Conservation (phyloP, 106 monocot genomes). For the Narthecium ossifragum region DNA sequence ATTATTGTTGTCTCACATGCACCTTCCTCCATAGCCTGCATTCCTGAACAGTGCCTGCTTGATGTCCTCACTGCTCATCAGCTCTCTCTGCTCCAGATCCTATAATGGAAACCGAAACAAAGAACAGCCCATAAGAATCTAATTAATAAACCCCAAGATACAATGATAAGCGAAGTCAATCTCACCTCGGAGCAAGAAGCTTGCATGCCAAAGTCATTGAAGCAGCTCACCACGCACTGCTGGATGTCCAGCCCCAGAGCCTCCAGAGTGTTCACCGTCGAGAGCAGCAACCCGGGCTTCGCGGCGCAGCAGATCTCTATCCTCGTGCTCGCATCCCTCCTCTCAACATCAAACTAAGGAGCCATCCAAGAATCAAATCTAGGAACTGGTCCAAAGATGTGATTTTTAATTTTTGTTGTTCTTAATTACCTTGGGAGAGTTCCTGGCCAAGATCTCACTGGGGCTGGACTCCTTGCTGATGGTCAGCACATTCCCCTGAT, state of each 20-base stretch:
- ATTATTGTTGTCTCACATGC: conserved; percentile 47
- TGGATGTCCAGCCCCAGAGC: conserved; percentile 80
- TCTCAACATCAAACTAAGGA: conserved; percentile 83
- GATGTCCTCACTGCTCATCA: conserved; percentile 64
- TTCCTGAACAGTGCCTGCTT: conserved; percentile 90
- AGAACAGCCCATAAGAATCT: not conserved
- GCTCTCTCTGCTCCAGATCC: conserved; percentile 51
- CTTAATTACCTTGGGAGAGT: conserved; percentile 66
- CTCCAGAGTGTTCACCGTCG: conserved; percentile 80
- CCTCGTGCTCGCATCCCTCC: conserved; percentile 56
- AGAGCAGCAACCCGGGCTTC: conserved; percentile 78
- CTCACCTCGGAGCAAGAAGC: conserved; percentile 89
- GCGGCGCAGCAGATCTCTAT: conserved; percentile 81
- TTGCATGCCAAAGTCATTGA: conserved; percentile 97
- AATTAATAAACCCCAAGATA: not conserved
- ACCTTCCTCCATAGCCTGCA: conserved; percentile 86
- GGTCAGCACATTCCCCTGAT: conserved; percentile 39
- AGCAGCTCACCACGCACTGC: conserved; percentile 91
- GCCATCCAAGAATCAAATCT: not conserved
- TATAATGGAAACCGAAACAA: conserved; percentile 7
- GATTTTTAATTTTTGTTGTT: not conserved
- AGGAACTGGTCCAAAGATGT: not conserved
- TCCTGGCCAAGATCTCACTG: conserved; percentile 61
- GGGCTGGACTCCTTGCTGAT: conserved; percentile 62
- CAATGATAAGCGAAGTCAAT: not conserved